Conservation (phyloP, 345 rosid species). For the Moricandia arvensis region DNA sequence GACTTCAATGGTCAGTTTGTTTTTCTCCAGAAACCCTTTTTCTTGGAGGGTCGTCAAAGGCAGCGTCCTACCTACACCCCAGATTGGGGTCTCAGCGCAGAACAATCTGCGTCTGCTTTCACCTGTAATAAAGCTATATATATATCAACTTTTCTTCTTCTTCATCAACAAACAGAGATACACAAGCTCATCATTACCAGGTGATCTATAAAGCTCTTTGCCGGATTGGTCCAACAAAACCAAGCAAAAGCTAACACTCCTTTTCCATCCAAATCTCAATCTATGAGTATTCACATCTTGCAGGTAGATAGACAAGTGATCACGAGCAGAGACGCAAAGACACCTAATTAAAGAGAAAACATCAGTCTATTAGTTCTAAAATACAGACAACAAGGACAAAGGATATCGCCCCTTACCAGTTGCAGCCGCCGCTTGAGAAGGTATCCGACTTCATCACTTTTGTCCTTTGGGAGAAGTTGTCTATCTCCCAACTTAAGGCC, state of each 20-base stretch:
- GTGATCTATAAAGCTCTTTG: neutral
- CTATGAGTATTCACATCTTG: neutral
- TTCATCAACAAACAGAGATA: too few species aligned
- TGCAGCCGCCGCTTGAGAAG: neutral
- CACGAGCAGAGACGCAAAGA: neutral
- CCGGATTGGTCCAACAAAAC: neutral
- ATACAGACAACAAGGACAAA: too few species aligned
- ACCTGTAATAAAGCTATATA: too few species aligned
- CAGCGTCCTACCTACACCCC: too few species aligned
- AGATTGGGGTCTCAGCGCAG: too few species aligned
- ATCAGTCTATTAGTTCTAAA: neutral
- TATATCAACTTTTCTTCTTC: too few species aligned
- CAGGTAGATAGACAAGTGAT: neutral
- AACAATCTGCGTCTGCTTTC: too few species aligned
- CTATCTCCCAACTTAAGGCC: neutral
- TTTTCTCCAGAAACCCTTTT: too few species aligned
- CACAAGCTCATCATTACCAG: neutral
- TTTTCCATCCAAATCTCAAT: neutral
- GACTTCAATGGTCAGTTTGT: neutral
- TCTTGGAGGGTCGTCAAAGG: too few species aligned
- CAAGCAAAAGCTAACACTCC: neutral
- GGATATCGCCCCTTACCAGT: too few species aligned
- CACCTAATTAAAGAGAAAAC: neutral
- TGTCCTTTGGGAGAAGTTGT: neutral
- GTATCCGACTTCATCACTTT: neutral